These are phyloP conservation scores for Nosema muscidifuracis DNA, from an alignment of 371 early-diverging fungal genomes.

Conservation along the genomic window DNA sequence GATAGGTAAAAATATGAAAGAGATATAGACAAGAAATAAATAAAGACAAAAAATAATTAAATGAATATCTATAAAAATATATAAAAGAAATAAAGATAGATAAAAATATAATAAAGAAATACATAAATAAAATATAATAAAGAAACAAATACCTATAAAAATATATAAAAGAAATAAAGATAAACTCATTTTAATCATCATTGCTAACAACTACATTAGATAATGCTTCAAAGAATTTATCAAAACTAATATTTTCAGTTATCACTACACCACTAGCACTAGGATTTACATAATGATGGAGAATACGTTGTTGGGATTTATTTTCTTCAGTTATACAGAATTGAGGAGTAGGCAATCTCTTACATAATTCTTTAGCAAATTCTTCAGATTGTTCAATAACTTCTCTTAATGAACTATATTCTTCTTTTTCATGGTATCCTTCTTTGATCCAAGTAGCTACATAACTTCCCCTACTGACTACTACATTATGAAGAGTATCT, in stretches of 20 bases:
- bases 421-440: slow-evolving; percentile 76
- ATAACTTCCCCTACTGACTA: slow-evolving; percentile 84
- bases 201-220: slow-evolving; percentile 54
- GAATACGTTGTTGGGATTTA: slow-evolving; percentile 95
- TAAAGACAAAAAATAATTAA: too few species aligned
- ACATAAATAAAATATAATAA: too few species aligned
- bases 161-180: too few species aligned
- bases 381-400: slow-evolving; percentile 72
- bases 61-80: too few species aligned
- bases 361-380: slow-evolving; percentile 81
- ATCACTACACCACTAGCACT: slow-evolving; percentile 69
- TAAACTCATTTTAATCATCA: slow-evolving; percentile 36
- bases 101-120: too few species aligned
- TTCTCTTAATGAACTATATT: slow-evolving; percentile 83
- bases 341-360: slow-evolving; percentile 92
- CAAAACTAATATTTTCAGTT: slow-evolving; percentile 64
- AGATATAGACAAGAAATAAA: too few species aligned
- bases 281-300: slow-evolving; percentile 93
- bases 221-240: slow-evolving; percentile 61
- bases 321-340: slow-evolving; percentile 91
- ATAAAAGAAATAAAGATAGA: too few species aligned
- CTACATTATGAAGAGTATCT: slow-evolving; percentile 93
- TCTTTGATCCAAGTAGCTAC: slow-evolving; percentile 83
- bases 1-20: too few species aligned
- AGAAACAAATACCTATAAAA: too few species aligned